Evolutionary conservation across 2,329 filamentous ascomycete species (phyloP), one percentile per base, ranked within the genome.

Genomic region (Colletotrichum lindemuthianum): DNA sequence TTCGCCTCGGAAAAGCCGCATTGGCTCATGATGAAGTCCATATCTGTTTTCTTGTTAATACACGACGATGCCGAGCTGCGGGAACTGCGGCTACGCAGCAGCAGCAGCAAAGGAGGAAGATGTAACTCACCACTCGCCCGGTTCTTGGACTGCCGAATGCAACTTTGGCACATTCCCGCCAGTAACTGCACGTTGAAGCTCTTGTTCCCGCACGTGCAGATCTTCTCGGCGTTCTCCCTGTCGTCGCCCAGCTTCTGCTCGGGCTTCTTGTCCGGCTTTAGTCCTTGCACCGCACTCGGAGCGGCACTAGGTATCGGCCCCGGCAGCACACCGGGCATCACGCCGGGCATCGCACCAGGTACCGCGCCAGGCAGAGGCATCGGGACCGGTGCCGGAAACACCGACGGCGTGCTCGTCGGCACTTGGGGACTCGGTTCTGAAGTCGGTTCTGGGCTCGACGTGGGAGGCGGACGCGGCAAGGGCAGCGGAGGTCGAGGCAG

Each of bases 131-230:
- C 74, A 36, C 72, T 76, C 10, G 73, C 69, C 32, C 67, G 58
- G 60, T 76, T 65, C 0, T 73, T 73, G 15, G 72, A 69, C 61
- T 73, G 68, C 6, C 68, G 58, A 40, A 81, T 76, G 61, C 78
- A 81, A 56, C 77, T 76, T 15, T 77, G 71, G 44, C 78, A 81
- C 8, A 79, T 67, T 1, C 72, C 77, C 6, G 76, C 74, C n/a
- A 81, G 67, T 41, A 70, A 66, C 39, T 74, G 70, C 11, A 81
- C 78, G 49, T 81, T 71, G 55, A 81, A 80, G 67, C 78, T 80
- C 57, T 70, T 68, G 55, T 80, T 79, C 8, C 66, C 54, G 54
- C 78, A 81, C 4, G 79, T 75, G 55, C 78, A 81, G 12, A 72
- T 66, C 55, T 71, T 69, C 60, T 81, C 78, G 2, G 71, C 71